Evolutionary conservation across 305 asterid species (phyloP).

Genomic region (Solanum hybrid): DNA sequence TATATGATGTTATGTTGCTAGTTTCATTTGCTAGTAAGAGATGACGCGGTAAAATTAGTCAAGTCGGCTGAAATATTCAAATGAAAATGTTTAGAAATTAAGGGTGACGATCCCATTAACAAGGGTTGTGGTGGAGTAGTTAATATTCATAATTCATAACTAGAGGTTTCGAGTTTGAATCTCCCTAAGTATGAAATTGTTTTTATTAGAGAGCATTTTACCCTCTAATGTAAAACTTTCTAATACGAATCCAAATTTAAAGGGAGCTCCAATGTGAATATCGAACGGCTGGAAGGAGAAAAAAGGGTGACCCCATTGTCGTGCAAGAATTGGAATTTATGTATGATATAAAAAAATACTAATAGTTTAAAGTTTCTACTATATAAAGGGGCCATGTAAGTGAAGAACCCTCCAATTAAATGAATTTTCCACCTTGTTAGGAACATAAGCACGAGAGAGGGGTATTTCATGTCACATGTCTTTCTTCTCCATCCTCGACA

Average conservation of each 20-base stretch:
- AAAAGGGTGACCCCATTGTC: background rate
- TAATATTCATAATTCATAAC: background rate
- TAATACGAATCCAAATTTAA: no score
- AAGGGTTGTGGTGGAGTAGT: background rate
- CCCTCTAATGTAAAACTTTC: background rate
- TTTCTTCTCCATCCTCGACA: constrained; percentile 24
- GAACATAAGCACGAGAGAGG: constrained; percentile 56
- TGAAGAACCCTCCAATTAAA: background rate
- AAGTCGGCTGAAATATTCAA: background rate
- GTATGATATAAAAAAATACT: background rate
- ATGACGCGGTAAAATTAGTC: background rate
- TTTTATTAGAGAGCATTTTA: no score
- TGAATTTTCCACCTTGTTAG: constrained; percentile 45
- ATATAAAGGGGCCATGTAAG: constrained; percentile 9
- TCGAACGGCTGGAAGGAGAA: background rate
- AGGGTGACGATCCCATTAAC: background rate
- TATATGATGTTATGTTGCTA: background rate
- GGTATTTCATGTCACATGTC: constrained; percentile 58
- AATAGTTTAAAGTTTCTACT: background rate
- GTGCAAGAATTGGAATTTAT: background rate
- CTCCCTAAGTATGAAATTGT: no score
- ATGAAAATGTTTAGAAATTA: background rate
- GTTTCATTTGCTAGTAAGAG: background rate
- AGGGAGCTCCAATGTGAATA: accelerated
- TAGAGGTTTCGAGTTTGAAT: no score